These are phyloP conservation scores for Royoungia palumana DNA, from an alignment of 768 basidiomycete species.

Conservation along the genomic window DNA sequence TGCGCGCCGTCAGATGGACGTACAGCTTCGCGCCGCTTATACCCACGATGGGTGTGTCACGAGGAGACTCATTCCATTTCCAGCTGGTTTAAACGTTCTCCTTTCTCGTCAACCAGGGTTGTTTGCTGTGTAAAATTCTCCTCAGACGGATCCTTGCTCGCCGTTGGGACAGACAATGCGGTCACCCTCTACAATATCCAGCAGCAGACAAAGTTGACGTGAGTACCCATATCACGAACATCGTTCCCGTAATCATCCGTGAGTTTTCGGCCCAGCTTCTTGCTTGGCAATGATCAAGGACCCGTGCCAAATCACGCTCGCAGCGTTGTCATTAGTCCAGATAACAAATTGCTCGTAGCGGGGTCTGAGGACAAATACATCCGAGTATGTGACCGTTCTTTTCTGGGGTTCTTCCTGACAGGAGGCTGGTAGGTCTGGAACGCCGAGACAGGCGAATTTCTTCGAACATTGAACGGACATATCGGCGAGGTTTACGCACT, in stretches of 20 bases:
- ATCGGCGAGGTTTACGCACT: constrained; percentile 35
- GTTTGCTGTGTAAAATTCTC: constrained; percentile 34
- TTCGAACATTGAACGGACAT: constrained; percentile 33
- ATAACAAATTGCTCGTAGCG: constrained; percentile 29
- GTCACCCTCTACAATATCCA: constrained; percentile 28
- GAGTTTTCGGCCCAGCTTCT: constrained; percentile 20
- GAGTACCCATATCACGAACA: constrained; percentile 1
- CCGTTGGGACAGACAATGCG: constrained; percentile 32
- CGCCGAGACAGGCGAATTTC: constrained; percentile 23
- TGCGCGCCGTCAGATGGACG: constrained; percentile 46
- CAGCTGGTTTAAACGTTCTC: constrained; percentile 4
- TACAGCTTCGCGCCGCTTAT: constrained; percentile 63
- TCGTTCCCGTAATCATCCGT: neutral
- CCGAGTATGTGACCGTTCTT: constrained; percentile 22
- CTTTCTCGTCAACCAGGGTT: constrained; percentile 16
- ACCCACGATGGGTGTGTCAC: constrained; percentile 76
- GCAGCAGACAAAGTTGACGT: constrained; percentile 28
- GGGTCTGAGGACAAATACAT: constrained; percentile 35
- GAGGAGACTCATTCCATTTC: constrained; percentile 5
- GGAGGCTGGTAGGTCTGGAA: constrained; percentile 25
- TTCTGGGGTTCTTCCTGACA: neutral
- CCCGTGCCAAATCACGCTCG: constrained; percentile 29
- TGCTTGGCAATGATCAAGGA: constrained; percentile 23
- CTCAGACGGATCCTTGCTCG: constrained; percentile 29
- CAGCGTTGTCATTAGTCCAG: constrained; percentile 31